These are phyloP conservation scores for Trifolium dubium DNA, from an alignment of 306 rosid species.

Conservation along the genomic window DNA sequence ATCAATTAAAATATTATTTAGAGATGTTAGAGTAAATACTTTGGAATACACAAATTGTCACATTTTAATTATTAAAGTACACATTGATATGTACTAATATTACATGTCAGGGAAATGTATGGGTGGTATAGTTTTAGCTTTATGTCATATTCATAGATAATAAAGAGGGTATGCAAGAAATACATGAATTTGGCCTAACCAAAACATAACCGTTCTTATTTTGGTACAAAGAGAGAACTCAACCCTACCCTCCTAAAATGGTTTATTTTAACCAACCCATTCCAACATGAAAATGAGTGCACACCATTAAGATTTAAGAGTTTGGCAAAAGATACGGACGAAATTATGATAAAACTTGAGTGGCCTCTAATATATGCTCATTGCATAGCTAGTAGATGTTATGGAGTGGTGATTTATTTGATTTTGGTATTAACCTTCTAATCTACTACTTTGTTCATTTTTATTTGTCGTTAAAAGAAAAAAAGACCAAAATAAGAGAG, in stretches of 20 bases:
- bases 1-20: no score
- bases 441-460: no score
- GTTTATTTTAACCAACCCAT: slow-evolving; percentile 40
- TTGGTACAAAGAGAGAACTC: slow-evolving; percentile 32
- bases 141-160: slow-evolving; percentile 53
- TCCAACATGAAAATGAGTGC: slow-evolving; percentile 45
- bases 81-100: slow-evolving; percentile 15
- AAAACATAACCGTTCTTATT: slow-evolving; percentile 39
- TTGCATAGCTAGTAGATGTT: background rate
- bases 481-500: no score
- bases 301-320: slow-evolving; percentile 39
- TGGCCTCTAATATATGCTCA: background rate
- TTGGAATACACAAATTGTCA: no score
- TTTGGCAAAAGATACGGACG: slow-evolving; percentile 28
- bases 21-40: no score
- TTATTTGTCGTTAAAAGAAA: no score
- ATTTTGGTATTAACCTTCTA: no score
- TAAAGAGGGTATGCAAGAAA: slow-evolving; percentile 48
- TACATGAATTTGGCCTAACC: slow-evolving; percentile 63
- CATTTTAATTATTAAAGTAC: background rate
- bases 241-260: slow-evolving; percentile 23
- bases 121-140: slow-evolving; percentile 46
- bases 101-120: slow-evolving; percentile 11
- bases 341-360: background rate
- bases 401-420: background rate